Percentiles rank a stretch among this genome's conserved stretches.
phyloP scores from a whole-genome alignment of 2,329 filamentous ascomycete species.

The Sporothrix phasma region DNA sequence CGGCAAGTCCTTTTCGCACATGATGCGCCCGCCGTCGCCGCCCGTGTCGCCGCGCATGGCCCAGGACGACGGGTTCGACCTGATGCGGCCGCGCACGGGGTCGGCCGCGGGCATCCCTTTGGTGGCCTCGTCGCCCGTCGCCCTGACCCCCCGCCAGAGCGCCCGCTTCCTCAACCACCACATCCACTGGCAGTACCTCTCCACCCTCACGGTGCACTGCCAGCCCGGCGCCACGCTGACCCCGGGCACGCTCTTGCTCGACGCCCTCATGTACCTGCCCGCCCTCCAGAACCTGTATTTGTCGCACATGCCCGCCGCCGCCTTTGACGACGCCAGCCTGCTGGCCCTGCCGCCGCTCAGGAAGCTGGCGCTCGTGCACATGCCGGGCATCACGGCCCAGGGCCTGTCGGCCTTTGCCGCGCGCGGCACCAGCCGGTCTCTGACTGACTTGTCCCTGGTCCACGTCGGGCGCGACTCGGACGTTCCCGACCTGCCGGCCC shows the following conservation, averaged over 20 bases:
- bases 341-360: conserved; percentile 44
- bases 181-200: conserved; percentile 44
- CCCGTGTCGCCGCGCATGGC: neutral
- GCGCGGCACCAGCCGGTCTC: conserved; percentile 33
- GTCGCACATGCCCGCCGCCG: conserved; percentile 43
- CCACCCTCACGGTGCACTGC: conserved; percentile 49
- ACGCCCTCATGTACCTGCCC: conserved; percentile 41
- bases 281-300: conserved; percentile 49
- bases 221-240: conserved; percentile 44
- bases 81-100: neutral
- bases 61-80: neutral
- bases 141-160: conserved; percentile 31
- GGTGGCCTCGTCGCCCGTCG: conserved; percentile 4
- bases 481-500: conserved; percentile 33
- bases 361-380: conserved; percentile 45
- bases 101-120: too few relatives aligned
- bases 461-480: conserved; percentile 44
- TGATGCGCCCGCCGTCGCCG: conserved; percentile 6
- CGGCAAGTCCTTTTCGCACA: conserved; percentile 12
- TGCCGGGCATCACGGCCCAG: conserved; percentile 44
- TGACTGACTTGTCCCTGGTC: conserved; percentile 44
- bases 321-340: conserved; percentile 48
- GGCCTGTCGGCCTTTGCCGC: conserved; percentile 50
- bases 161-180: conserved; percentile 34
- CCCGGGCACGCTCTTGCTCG: conserved; percentile 41